Evolutionary conservation across 2,329 filamentous ascomycete species (phyloP).

Genomic region (Colletotrichum sp.): DNA sequence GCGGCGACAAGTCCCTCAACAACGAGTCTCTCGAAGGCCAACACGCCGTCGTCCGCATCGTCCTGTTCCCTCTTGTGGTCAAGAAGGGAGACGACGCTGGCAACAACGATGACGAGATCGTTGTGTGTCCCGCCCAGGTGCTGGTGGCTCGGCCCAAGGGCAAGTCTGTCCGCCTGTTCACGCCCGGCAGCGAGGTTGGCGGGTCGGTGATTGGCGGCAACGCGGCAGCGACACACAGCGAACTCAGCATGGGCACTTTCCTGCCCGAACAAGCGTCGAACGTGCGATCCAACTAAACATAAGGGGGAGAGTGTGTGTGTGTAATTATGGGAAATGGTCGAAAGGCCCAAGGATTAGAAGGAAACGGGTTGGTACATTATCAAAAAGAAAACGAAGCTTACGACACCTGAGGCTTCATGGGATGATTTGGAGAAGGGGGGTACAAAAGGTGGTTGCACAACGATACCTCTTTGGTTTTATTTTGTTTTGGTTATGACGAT

Average conservation of each 20-base stretch:
- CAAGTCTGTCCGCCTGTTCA: constrained; percentile 39
- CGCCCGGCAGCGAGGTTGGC: constrained; percentile 58
- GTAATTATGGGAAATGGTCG: neutral
- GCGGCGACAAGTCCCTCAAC: constrained; percentile 61
- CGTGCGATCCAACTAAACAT: neutral
- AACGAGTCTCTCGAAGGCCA: constrained; percentile 83
- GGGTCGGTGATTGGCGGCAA: constrained; percentile 45
- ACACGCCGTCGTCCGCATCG: constrained; percentile 82
- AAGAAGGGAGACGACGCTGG: constrained; percentile 93
- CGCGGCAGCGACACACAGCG: constrained; percentile 33
- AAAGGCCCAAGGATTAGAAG: neutral
- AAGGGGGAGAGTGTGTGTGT: neutral
- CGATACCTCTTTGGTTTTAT: constrained; percentile 11
- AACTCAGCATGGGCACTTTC: constrained; percentile 36
- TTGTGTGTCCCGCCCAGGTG: constrained; percentile 94
- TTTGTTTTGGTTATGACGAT: neutral
- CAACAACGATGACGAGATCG: constrained; percentile 89
- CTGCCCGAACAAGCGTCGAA: constrained; percentile 28
- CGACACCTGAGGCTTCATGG: neutral
- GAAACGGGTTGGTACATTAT: neutral
- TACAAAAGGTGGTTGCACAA: neutral
- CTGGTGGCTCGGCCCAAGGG: constrained; percentile 68
- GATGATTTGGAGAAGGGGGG: neutral
- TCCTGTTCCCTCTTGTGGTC: constrained; percentile 94
- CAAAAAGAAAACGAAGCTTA: constrained; percentile 10